Conservation (phyloP, 768 basidiomycete species). For the Tremella fuciformis region DNA sequence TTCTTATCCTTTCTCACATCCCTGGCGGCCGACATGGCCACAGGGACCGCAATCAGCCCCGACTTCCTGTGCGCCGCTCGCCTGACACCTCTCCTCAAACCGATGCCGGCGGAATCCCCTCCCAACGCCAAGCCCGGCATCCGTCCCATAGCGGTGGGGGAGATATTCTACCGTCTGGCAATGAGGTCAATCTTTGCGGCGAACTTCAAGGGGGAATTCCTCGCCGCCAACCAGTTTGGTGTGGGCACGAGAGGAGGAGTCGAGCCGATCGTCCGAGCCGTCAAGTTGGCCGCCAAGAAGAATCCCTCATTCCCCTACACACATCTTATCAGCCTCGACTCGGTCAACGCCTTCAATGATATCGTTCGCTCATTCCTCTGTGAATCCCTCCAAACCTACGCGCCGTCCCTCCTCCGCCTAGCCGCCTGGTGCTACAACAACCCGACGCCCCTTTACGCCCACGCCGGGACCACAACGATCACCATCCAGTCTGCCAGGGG, state of each 20-base stretch:
- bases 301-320: not conserved
- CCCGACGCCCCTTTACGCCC: not conserved
- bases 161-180: slow-evolving; percentile 24
- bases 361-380: slow-evolving; percentile 6
- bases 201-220: not conserved
- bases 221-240: slow-evolving; percentile 19
- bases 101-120: no score
- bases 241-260: slow-evolving; percentile 11
- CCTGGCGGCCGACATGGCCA: not conserved
- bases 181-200: slow-evolving; percentile 20
- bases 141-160: slow-evolving; percentile 36
- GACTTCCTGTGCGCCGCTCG: slow-evolving; percentile 17
- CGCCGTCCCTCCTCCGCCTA: slow-evolving; percentile 12
- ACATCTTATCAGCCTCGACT: slow-evolving; percentile 22
- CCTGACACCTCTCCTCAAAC: slow-evolving; percentile 27
- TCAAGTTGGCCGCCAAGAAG: slow-evolving; percentile 13
- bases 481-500: slow-evolving; percentile 20
- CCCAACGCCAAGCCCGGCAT: slow-evolving; percentile 21
- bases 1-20: not conserved
- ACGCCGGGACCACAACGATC: not conserved
- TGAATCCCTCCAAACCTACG: slow-evolving; percentile 7
- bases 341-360: slow-evolving; percentile 32
- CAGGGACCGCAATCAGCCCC: slow-evolving; percentile 13
- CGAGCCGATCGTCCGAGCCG: slow-evolving; percentile 18
- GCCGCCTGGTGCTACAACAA: slow-evolving; percentile 5